Evolutionary conservation across 176 grass and related monocot species (phyloP), one percentile per base, ranked within the genome.

Genomic region (Aegilops bicornis): DNA sequence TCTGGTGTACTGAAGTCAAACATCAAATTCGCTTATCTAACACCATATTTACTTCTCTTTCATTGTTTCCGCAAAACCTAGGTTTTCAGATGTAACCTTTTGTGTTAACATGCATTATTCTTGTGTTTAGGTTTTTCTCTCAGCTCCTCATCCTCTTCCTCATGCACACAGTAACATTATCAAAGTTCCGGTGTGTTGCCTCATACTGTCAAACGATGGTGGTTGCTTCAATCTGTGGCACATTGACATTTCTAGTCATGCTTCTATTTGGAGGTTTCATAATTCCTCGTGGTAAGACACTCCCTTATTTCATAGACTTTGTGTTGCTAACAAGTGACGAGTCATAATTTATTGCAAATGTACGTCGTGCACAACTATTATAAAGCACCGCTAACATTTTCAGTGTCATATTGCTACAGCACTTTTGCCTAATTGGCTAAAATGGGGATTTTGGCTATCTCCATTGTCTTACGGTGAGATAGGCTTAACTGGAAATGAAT

Each of bases 371-470:
- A 32, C 27, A 31, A 56, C 45, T 54, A 29, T 75, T 40, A 59
- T 48, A 43, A 78, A 47, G 58, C 20, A 59, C 31, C 1, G 2
- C 63, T 36, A 84, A 88, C 47, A n/a, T 7, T 30, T 69, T 84
- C 17, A 43, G 42, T 69, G 23, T 20, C 35, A n/a, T 64, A 36
- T 68, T 90, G 64, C 30, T 73, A 40, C 40, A 98, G 91, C 79
- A 35, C 89, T 88, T 64, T 80, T 98, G 81, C 93, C 95, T 79
- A 80, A 68, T 76, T 98, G 95, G 95, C 81, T 95, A 32, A 93
- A 92, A 88, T 98, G 95, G 95, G 93, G 87, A 79, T 98, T 95
- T 88, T 95, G 95, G 95, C 25, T 95, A 64, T 95, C 95, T 68
- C 95, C 93, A 81, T 79, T 95, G 48, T 87, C 95, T 12, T 95